These are phyloP conservation scores for Podaxis sp. DNA, from an alignment of 768 basidiomycete species.

Conservation along the genomic window DNA sequence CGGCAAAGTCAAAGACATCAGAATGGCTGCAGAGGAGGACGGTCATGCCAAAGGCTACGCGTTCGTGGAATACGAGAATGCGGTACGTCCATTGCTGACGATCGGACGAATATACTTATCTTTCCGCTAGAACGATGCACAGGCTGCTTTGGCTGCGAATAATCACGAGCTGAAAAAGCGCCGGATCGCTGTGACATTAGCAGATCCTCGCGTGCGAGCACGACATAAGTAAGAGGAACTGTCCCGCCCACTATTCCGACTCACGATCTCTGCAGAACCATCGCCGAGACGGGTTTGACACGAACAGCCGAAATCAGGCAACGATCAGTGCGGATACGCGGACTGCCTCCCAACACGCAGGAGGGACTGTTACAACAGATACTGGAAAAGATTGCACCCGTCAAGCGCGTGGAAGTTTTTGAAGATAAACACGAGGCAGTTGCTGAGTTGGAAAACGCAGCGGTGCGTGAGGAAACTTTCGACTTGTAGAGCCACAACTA, in stretches of 20 bases:
- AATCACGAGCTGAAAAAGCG: conserved; percentile 88
- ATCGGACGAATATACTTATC: not conserved
- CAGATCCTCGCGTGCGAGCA: conserved; percentile 67
- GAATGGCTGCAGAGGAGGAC: conserved; percentile 72
- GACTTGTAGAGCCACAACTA: not conserved
- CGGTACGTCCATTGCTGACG: conserved; percentile 53
- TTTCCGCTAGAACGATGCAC: conserved; percentile 59
- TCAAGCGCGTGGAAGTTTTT: conserved; percentile 79
- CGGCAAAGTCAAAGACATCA: conserved; percentile 78
- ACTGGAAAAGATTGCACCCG: conserved; percentile 72
- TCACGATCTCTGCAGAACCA: not conserved
- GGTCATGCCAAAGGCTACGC: conserved; percentile 82
- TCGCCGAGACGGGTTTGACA: conserved; percentile 56
- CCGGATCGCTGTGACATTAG: conserved; percentile 85
- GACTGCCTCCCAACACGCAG: conserved; percentile 75
- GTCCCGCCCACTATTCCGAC: not conserved
- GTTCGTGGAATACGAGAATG: conserved; percentile 86
- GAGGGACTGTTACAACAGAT: conserved; percentile 91
- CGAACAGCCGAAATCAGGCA: conserved; percentile 55
- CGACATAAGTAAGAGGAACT: conserved; percentile 44
- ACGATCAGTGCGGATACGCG: conserved; percentile 75
- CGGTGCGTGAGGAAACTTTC: conserved; percentile 42
- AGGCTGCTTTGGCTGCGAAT: conserved; percentile 73
- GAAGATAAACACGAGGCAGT: conserved; percentile 57
- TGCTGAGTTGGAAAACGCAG: conserved; percentile 63